Base-by-base conservation (phyloP, 2,329 filamentous ascomycete genomes). In the Orbilia quercus region DNA sequence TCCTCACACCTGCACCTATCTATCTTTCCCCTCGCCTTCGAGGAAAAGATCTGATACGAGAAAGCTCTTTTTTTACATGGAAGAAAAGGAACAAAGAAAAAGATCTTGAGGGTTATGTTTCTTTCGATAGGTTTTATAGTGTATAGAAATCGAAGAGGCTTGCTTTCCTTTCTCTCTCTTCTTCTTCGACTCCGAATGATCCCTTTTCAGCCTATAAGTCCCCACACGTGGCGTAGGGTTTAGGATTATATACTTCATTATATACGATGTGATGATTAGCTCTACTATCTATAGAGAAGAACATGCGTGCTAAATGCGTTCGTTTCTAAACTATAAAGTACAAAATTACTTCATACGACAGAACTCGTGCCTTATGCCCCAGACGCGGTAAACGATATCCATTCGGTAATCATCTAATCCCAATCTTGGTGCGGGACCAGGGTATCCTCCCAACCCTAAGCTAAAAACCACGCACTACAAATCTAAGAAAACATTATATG, bases 61-160 rank as follows among this genome's bases (percentile, higher is more conserved):
- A 38, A 53, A 36, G 25, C 50, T 58, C 53, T 36, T 66, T 55
- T 63, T 54, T 59, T 51, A 60, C 69, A 73, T 66, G 60, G 69
- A 59, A 73, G 44, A 23, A 20, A 45, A 48, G 42, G 42, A 31
- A 40, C n/a, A n/a, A n/a, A n/a, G n/a, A n/a, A n/a, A n/a, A n/a
- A n/a, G n/a, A n/a, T n/a, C n/a, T n/a, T n/a, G n/a, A n/a, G n/a
- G n/a, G n/a, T n/a, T n/a, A 31, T 20, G 47, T 48, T 47, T 53
- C 54, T 65, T 73, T 73, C 69, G 60, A 73, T 54, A 57, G 48
- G 48, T 42, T 73, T 72, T 69, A 59, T 45, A 72, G 58, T 73
- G 60, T 73, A 73, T 66, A 73, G 69, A 73, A 73, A 73, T 73
- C 69, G 69, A 73, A 73, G 69, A 72, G 58, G 44, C 66, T 62